Percentiles rank a stretch among this genome's conserved stretches.
Conservation (phyloP, 2,329 filamentous ascomycete species). For the Scopulariopsis brevicaulis region DNA sequence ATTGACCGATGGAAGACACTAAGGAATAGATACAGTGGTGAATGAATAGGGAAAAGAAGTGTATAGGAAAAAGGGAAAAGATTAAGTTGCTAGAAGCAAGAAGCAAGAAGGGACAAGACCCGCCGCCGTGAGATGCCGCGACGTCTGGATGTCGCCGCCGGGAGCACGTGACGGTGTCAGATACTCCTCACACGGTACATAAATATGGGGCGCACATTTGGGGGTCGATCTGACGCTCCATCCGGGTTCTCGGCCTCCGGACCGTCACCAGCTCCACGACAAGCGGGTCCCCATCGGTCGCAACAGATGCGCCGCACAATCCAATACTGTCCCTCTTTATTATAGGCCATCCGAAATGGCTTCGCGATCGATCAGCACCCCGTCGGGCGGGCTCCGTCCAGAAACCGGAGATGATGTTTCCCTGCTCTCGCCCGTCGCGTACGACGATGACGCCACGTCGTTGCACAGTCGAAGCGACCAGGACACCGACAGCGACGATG, state of each 20-base stretch:
- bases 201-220: no score
- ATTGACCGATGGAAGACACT: no score
- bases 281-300: neutral
- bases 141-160: no score
- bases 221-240: neutral
- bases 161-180: no score
- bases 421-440: constrained; percentile 50
- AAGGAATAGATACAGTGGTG: no score
- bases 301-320: neutral
- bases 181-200: no score
- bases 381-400: neutral
- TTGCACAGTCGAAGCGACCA: constrained; percentile 58
- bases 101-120: no score
- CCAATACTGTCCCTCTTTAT: neutral
- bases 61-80: no score
- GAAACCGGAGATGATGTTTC: constrained; percentile 21
- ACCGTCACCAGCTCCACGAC: neutral
- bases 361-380: neutral
- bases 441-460: constrained; percentile 60
- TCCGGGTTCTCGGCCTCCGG: neutral
- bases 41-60: no score
- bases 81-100: no score
- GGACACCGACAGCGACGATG: constrained; percentile 67
- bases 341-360: neutral
- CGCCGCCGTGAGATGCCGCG: no score